These are phyloP conservation scores for Chrysosphaeria jannelii DNA, from an alignment of 2,329 filamentous ascomycete genomes.

Conservation along the genomic window DNA sequence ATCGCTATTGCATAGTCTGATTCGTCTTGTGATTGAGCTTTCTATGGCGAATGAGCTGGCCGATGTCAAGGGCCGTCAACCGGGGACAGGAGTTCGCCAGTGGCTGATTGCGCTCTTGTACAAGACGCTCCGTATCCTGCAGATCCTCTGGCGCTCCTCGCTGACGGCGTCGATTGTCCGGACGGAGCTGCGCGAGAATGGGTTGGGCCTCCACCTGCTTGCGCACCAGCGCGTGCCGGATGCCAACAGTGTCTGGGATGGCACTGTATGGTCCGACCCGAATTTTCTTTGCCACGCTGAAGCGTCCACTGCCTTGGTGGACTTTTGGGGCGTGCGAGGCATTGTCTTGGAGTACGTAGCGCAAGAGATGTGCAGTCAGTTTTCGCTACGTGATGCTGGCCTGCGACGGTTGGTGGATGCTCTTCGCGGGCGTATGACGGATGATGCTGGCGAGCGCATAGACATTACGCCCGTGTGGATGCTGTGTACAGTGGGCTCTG, in stretches of 20 bases:
- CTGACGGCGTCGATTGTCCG: slow-evolving; percentile 49
- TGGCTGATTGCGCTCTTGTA: slow-evolving; percentile 43
- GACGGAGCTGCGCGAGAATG: slow-evolving; percentile 47
- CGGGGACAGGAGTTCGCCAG: slow-evolving; percentile 23
- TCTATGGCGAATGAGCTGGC: slow-evolving; percentile 31
- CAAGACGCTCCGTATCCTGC: slow-evolving; percentile 41
- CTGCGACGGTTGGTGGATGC: slow-evolving; percentile 36
- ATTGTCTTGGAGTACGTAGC: slow-evolving; percentile 62
- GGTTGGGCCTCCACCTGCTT: slow-evolving; percentile 53
- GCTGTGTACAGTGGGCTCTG: no score
- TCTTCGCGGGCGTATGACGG: slow-evolving; percentile 45
- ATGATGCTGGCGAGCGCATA: slow-evolving; percentile 33
- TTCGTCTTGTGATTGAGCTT: slow-evolving; percentile 39
- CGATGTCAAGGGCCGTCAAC: no score
- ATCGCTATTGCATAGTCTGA: slow-evolving; percentile 60
- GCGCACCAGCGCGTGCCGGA: slow-evolving; percentile 40
- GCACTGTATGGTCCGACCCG: no score
- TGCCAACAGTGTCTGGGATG: slow-evolving; percentile 44
- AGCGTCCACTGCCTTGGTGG: slow-evolving; percentile 38
- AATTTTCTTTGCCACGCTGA: no score
- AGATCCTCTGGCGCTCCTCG: slow-evolving; percentile 56
- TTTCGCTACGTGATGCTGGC: slow-evolving; percentile 40
- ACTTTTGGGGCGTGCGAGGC: slow-evolving; percentile 51
- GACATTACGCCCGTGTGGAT: slow-evolving; percentile 48
- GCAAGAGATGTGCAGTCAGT: slow-evolving; percentile 52